phyloP scores from a whole-genome alignment of 176 grass and related monocot species.

The Bothriochloa decipiens region DNA sequence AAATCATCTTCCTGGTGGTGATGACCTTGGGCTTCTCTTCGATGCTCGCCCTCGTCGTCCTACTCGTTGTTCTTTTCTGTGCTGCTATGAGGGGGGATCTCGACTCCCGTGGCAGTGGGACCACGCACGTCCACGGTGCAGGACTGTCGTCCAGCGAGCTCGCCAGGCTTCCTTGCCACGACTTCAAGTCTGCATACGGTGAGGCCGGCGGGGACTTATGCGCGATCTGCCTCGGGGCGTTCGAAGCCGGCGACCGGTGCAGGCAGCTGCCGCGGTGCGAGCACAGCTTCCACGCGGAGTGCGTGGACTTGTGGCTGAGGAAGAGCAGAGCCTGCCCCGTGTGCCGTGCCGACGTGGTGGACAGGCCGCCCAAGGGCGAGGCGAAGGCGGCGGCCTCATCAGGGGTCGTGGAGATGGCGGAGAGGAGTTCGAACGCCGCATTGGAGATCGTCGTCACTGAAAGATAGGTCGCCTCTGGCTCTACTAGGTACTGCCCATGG shows the following conservation, averaged over 20 bases:
- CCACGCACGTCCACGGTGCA: not conserved
- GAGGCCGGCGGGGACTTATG: constrained; percentile 21
- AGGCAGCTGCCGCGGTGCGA: constrained; percentile 56
- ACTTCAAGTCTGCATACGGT: not conserved
- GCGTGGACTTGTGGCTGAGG: constrained; percentile 68
- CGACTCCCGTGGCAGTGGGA: not conserved
- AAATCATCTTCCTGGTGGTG: constrained; percentile 32
- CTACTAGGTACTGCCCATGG: no score
- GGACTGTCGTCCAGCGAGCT: constrained; percentile 55
- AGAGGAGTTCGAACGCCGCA: not conserved
- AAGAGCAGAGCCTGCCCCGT: constrained; percentile 61
- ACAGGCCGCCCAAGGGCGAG: not conserved
- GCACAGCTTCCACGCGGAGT: constrained; percentile 69
- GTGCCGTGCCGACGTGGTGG: constrained; percentile 51
- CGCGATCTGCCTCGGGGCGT: constrained; percentile 64
- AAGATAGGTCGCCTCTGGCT: not conserved
- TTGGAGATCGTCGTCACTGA: not conserved
- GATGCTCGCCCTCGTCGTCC: constrained; percentile 39
- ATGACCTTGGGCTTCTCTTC: constrained; percentile 25
- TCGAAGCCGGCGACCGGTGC: constrained; percentile 53
- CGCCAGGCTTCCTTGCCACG: constrained; percentile 49
- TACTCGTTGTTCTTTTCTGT: constrained; percentile 18
- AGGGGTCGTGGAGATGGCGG: constrained; percentile 7
- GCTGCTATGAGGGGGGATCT: constrained; percentile 32
- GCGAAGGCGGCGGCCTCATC: not conserved